Conservation (phyloP, 2,329 filamentous ascomycete genomes). For the Fusarium albidum region DNA sequence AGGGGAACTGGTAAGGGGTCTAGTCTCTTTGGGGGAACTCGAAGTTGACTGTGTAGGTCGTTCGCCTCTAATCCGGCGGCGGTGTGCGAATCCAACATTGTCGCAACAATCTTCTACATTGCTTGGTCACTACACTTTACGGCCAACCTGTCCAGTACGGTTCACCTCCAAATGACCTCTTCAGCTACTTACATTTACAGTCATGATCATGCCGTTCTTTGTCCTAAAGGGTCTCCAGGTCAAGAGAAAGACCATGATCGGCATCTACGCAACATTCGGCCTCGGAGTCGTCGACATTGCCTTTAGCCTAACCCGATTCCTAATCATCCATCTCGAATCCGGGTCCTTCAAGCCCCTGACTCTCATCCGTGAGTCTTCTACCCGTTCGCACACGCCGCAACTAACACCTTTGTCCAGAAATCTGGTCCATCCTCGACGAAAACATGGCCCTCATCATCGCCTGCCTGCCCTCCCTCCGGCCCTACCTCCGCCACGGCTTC, state of each 20-base stretch:
- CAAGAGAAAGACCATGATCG: not conserved
- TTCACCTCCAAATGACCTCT: not conserved
- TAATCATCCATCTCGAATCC: not conserved
- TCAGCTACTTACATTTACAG: not conserved
- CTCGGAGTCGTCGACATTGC: conserved; percentile 2
- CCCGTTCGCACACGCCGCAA: no score
- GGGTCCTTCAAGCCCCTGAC: no score
- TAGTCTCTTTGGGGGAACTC: no score
- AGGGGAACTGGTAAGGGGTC: not conserved
- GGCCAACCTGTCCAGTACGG: not conserved
- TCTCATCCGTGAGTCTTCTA: no score
- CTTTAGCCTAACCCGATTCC: not conserved
- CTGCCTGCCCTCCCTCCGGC: not conserved
- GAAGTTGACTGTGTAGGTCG: no score
- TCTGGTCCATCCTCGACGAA: not conserved
- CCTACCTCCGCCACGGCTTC: not conserved
- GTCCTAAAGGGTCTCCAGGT: not conserved
- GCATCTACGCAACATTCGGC: not conserved
- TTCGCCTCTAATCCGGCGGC: no score
- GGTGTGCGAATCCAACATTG: no score
- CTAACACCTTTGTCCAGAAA: not conserved
- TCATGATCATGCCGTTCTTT: not conserved
- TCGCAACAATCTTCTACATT: not conserved
- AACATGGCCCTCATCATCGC: not conserved
- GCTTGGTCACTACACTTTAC: not conserved